A percentile compares a stretch with the other conserved stretches of the same genome.
Evolutionary conservation across 2,329 filamentous ascomycete species (phyloP).

Genomic region (Sclerotiophoma versabilis): DNA sequence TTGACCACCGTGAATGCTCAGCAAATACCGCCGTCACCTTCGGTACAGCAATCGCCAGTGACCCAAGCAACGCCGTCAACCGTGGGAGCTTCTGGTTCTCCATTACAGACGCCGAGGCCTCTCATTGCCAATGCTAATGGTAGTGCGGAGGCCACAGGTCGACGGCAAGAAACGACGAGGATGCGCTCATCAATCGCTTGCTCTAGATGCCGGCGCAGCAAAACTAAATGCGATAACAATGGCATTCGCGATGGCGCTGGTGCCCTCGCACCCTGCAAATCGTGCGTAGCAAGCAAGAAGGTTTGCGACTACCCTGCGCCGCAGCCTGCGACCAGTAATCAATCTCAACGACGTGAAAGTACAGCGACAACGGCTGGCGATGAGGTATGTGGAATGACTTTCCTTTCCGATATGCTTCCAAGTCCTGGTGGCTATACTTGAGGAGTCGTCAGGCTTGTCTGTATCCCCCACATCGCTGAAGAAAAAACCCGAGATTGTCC

Average conservation of each 20-base stretch:
- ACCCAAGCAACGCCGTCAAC: conserved; percentile 39
- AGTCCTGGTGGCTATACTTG: not conserved
- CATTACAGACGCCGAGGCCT: conserved; percentile 34
- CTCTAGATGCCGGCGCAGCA: conserved; percentile 76
- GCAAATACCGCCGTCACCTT: conserved; percentile 27
- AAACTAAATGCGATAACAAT: conserved; percentile 86
- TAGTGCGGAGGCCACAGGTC: conserved; percentile 27
- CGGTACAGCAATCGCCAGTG: conserved; percentile 32
- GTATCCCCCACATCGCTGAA: no score
- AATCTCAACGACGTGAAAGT: conserved; percentile 53
- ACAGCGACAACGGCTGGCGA: conserved; percentile 29
- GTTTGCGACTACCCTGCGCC: conserved; percentile 75
- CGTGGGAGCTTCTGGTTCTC: conserved; percentile 33
- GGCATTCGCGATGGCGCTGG: conserved; percentile 66
- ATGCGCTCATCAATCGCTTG: conserved; percentile 85
- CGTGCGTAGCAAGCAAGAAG: conserved; percentile 74
- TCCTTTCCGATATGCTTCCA: not conserved
- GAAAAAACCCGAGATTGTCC: no score
- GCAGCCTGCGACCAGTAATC: conserved; percentile 32
- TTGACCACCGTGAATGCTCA: conserved; percentile 25
- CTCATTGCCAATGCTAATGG: conserved; percentile 25
- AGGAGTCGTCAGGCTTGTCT: not conserved
- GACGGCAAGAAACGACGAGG: conserved; percentile 39
- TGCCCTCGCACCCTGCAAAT: conserved; percentile 63
- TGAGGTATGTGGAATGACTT: conserved; percentile 28